Evolutionary conservation across 306 rosid species (phyloP).

Genomic region (Glycine latifolia): DNA sequence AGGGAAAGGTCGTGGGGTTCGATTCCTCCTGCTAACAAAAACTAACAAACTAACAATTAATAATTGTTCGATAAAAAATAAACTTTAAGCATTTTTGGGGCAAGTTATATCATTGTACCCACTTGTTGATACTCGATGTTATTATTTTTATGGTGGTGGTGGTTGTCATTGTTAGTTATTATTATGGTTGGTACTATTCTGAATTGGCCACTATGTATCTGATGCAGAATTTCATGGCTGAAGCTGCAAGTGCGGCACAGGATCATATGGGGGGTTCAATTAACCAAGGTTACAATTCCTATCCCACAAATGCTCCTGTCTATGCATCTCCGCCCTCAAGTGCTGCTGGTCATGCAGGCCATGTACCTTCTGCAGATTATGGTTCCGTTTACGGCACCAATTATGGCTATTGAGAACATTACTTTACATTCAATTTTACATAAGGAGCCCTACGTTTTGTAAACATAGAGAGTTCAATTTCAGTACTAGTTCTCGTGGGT

Average conservation of each 20-base stretch:
- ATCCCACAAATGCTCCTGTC: slow-evolving; percentile 52
- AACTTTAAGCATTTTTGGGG: neutral
- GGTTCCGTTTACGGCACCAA: slow-evolving; percentile 63
- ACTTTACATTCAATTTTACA: slow-evolving; percentile 29
- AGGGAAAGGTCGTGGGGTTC: too few species aligned
- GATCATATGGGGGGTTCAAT: slow-evolving; percentile 58
- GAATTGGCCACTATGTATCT: slow-evolving; percentile 14
- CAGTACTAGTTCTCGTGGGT: slow-evolving; percentile 27
- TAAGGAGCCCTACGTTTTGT: slow-evolving; percentile 37
- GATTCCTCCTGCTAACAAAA: too few species aligned
- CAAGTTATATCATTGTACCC: slow-evolving; percentile 10
- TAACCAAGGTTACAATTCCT: slow-evolving; percentile 59
- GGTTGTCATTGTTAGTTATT: neutral
- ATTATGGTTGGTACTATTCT: neutral
- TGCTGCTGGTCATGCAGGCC: slow-evolving; percentile 56
- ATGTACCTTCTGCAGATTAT: slow-evolving; percentile 58
- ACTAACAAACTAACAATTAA: too few species aligned
- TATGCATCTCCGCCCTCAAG: slow-evolving; percentile 58
- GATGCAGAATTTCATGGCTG: slow-evolving; percentile 71
- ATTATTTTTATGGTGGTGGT: too few species aligned
- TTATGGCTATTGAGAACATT: slow-evolving; percentile 56
- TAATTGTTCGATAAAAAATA: too few species aligned
- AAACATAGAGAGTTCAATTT: slow-evolving; percentile 40
- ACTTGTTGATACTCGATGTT: neutral
- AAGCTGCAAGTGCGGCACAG: slow-evolving; percentile 62